These are phyloP conservation scores for Monilinia vaccinii-corymbosi DNA, from an alignment of 2,329 filamentous ascomycete species.

Conservation along the genomic window DNA sequence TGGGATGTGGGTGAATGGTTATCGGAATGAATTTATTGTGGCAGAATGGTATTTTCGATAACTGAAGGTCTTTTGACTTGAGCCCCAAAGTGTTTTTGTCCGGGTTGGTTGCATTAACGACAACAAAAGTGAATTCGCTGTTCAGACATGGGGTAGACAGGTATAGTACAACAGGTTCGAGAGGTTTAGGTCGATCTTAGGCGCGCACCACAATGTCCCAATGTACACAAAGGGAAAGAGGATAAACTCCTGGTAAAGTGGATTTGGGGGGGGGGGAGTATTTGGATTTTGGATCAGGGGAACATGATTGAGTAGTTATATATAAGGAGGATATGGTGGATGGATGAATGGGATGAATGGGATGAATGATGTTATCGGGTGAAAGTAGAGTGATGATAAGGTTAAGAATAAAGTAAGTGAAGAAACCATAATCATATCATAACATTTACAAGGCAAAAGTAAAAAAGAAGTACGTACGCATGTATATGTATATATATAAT, in stretches of 20 bases:
- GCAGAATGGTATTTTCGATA: not conserved
- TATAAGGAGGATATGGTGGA: no score
- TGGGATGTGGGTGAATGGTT: not conserved
- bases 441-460: no score
- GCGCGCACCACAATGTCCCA: conserved; percentile 12
- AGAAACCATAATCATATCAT: no score
- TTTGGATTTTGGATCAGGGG: conserved; percentile 7
- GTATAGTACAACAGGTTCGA: not conserved
- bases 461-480: no score
- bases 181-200: not conserved
- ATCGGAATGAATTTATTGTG: not conserved
- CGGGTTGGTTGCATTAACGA: conserved; percentile 6
- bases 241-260: not conserved
- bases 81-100: not conserved
- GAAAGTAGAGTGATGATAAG: not conserved
- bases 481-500: no score
- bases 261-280: no score
- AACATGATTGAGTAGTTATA: not conserved
- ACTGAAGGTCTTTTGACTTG: not conserved
- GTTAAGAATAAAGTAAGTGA: not conserved
- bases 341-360: not conserved
- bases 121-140: conserved; percentile 7
- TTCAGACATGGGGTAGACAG: conserved; percentile 5
- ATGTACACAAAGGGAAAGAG: not conserved
- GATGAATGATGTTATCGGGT: not conserved